Percentiles rank a stretch among this genome's conserved stretches.
Conservation (phyloP, 306 rosid genomes). For the Glycine tomentella region DNA sequence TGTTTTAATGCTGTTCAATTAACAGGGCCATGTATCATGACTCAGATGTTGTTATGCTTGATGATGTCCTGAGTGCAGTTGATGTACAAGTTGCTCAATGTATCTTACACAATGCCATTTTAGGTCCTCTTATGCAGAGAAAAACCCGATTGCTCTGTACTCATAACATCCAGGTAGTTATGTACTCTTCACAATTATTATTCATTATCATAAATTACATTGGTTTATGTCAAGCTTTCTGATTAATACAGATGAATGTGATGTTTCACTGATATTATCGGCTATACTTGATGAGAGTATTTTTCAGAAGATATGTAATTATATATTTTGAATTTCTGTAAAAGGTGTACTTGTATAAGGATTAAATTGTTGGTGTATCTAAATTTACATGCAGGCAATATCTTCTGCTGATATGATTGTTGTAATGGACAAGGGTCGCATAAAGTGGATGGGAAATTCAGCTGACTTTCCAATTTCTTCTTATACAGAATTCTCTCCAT, state of each 20-base stretch:
- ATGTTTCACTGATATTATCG: not conserved
- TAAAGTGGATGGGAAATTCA: constrained; percentile 84
- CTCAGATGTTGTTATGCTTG: constrained; percentile 83
- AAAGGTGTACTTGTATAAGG: constrained; percentile 8
- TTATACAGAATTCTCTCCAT: constrained; percentile 65
- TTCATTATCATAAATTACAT: constrained; percentile 30
- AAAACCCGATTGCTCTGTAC: constrained; percentile 83
- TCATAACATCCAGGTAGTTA: constrained; percentile 80
- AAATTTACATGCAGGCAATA: constrained; percentile 68
- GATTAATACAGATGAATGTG: not conserved
- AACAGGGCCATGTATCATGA: constrained; percentile 88
- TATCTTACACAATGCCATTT: constrained; percentile 77
- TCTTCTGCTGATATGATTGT: constrained; percentile 80
- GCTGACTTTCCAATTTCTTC: constrained; percentile 63
- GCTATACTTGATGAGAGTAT: not conserved
- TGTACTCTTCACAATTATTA: constrained; percentile 23
- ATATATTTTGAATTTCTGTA: constrained; percentile 20
- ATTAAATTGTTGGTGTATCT: constrained; percentile 36
- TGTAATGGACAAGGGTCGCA: constrained; percentile 80
- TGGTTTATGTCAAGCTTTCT: constrained; percentile 29
- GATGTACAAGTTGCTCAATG: constrained; percentile 90
- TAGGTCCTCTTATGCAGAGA: constrained; percentile 75
- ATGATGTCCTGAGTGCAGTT: constrained; percentile 92
- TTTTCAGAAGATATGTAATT: constrained; percentile 16
- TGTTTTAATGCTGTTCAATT: constrained; percentile 42